These are phyloP conservation scores for Vigna hirtella DNA, from an alignment of 306 rosid species.

Conservation along the genomic window DNA sequence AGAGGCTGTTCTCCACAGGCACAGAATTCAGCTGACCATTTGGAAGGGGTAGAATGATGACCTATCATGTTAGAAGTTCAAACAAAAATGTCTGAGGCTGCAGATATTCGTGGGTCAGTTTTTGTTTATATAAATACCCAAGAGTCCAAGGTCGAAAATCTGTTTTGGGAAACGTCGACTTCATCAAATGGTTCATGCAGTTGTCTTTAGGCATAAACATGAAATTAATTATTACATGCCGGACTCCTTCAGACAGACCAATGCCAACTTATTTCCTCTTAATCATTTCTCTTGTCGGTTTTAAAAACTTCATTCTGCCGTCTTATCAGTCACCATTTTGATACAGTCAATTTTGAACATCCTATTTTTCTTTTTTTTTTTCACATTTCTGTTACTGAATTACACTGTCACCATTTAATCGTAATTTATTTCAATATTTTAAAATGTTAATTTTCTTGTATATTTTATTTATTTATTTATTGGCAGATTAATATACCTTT, in stretches of 20 bases:
- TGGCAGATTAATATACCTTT: too few relatives aligned
- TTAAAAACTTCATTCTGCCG: not conserved
- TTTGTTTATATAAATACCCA: not conserved
- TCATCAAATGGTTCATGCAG: not conserved
- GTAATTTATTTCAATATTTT: too few relatives aligned
- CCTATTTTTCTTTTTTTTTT: not conserved
- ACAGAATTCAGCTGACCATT: conserved; percentile 54
- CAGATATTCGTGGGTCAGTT: not conserved
- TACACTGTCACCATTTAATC: too few relatives aligned
- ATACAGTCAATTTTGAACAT: not conserved
- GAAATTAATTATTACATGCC: not conserved
- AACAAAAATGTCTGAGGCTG: not conserved
- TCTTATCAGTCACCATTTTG: not conserved
- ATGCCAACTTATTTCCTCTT: conserved; percentile 12
- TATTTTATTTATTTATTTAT: too few relatives aligned
- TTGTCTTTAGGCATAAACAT: conserved; percentile 12
- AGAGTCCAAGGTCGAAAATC: not conserved
- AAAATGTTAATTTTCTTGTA: too few relatives aligned
- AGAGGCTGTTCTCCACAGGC: conserved; percentile 40
- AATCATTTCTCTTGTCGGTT: conserved; percentile 7
- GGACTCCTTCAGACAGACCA: conserved; percentile 20
- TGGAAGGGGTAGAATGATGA: conserved; percentile 35
- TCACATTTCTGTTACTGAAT: not conserved
- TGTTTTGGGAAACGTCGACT: conserved; percentile 41
- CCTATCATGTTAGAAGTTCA: conserved; percentile 33